Evolutionary conservation across 164 flowering plant species (phyloP).

Genomic region (Tetracentron sinense): DNA sequence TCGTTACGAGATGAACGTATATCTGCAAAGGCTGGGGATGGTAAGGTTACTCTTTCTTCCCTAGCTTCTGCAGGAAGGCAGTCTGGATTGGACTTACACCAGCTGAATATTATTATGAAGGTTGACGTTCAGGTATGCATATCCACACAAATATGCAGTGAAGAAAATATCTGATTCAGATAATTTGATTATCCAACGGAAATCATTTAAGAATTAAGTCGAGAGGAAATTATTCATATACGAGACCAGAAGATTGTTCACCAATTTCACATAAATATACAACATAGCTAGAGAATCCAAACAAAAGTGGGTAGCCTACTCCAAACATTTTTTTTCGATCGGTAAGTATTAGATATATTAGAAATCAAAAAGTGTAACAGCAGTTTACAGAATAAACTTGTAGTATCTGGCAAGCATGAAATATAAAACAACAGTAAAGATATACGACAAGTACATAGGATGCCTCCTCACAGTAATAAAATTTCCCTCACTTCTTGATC

Average conservation of each 20-base stretch:
- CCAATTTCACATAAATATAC: background rate
- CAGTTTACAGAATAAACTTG: no score
- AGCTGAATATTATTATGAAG: conserved; percentile 80
- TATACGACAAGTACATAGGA: no score
- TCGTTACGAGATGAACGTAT: conserved; percentile 53
- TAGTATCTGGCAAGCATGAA: no score
- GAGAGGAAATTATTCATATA: background rate
- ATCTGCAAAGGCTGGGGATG: conserved; percentile 81
- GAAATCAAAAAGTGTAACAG: no score
- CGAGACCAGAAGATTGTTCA: background rate
- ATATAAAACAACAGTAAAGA: no score
- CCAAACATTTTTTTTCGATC: no score
- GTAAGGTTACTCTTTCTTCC: conserved; percentile 84
- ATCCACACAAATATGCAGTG: background rate
- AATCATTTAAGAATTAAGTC: no score
- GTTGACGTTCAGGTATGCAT: conserved; percentile 87
- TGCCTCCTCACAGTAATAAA: no score
- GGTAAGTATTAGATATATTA: no score
- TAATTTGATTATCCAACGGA: background rate
- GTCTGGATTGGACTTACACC: conserved; percentile 84
- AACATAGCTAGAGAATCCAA: no score
- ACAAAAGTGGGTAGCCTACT: no score
- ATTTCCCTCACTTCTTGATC: no score
- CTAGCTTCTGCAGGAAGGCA: conserved; percentile 79
- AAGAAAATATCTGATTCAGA: background rate